These are phyloP conservation scores for Trichoderma atroviride DNA, from an alignment of 2,329 filamentous ascomycete species.

Conservation along the genomic window DNA sequence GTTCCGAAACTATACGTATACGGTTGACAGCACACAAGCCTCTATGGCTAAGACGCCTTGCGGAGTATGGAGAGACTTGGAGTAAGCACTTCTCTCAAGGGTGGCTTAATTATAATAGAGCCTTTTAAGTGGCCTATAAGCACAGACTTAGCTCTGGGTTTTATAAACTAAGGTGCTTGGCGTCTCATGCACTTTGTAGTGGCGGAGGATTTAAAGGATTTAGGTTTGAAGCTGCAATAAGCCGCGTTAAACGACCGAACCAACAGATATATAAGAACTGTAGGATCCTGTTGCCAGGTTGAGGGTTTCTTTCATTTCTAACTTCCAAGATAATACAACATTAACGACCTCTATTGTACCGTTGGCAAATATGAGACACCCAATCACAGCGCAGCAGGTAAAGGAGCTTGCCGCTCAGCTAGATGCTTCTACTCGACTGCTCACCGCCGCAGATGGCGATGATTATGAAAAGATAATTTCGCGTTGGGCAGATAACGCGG, in stretches of 20 bases:
- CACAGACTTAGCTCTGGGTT: background rate
- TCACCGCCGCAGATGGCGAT: background rate
- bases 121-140: background rate
- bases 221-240: background rate
- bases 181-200: background rate
- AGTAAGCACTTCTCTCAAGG: background rate
- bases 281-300: too few relatives aligned
- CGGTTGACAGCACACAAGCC: background rate
- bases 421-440: slow-evolving; percentile 3
- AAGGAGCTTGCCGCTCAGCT: slow-evolving; percentile 6
- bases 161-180: background rate
- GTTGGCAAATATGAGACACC: background rate
- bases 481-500: slow-evolving; percentile 12
- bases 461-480: slow-evolving; percentile 7
- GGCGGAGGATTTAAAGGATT: background rate
- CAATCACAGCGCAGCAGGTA: slow-evolving; percentile 2
- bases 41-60: background rate
- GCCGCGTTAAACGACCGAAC: background rate
- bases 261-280: background rate
- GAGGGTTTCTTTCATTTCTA: background rate
- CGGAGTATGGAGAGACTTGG: background rate
- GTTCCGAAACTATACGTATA: background rate
- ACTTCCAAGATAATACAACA: background rate
- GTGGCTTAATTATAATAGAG: background rate
- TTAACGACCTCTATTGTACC: background rate